A percentile compares a stretch with the other conserved stretches of the same genome.
Evolutionary conservation across 1,284 basidiomycete species (phyloP).

Genomic region (Salmacisia buchloeana): DNA sequence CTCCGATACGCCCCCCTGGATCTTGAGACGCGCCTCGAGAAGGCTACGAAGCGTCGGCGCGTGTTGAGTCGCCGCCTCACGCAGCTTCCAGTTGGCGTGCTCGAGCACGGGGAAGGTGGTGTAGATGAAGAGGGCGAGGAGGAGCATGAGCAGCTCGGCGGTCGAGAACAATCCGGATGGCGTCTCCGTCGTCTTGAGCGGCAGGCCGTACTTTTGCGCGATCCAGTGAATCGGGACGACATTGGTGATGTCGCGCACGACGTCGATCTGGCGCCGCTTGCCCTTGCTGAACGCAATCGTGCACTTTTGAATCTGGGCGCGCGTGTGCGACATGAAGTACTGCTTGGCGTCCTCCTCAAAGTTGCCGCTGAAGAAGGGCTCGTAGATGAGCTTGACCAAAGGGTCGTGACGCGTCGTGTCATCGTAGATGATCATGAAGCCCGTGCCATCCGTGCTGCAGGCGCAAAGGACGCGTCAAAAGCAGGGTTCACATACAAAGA

Average conservation of each 20-base stretch:
- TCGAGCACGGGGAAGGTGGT: constrained; percentile 57
- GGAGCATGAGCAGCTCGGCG: constrained; percentile 11
- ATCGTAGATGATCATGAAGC: constrained; percentile 19
- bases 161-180: constrained; percentile 60
- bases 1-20: constrained; percentile 16
- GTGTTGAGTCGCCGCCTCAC: constrained; percentile 11
- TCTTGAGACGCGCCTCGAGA: constrained; percentile 16
- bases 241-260: constrained; percentile 67
- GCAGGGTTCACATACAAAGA: not conserved
- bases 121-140: constrained; percentile 21
- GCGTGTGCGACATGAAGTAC: constrained; percentile 54
- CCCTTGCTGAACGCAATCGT: constrained; percentile 60
- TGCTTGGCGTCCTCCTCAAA: constrained; percentile 17
- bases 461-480: not conserved
- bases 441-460: not conserved
- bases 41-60: constrained; percentile 10
- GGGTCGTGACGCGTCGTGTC: constrained; percentile 15
- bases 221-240: constrained; percentile 61
- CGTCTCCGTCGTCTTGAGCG: constrained; percentile 61
- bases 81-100: constrained; percentile 44
- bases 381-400: constrained; percentile 6
- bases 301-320: constrained; percentile 57
- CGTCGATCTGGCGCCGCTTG: constrained; percentile 59
- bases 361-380: constrained; percentile 16
- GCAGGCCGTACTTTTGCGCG: constrained; percentile 52